Percentiles rank a stretch among this genome's conserved stretches.
These are phyloP conservation scores for Sphenostylis stenocarpa DNA, from an alignment of 306 rosid genomes.

Conservation along the genomic window DNA sequence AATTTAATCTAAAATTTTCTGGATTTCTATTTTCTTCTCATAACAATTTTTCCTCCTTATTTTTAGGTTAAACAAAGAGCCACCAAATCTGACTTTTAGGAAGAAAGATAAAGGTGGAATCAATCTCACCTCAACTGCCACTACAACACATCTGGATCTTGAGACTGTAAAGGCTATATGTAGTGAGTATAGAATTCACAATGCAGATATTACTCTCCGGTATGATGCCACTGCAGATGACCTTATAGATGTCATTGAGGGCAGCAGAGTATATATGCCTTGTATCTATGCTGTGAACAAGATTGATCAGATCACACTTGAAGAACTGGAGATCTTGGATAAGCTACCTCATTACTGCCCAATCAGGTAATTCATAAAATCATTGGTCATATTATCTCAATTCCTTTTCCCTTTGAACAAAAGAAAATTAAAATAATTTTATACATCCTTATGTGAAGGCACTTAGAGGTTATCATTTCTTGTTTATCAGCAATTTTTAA, in stretches of 20 bases:
- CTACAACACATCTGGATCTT: conserved; percentile 89
- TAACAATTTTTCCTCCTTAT: conserved; percentile 12
- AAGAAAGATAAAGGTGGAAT: conserved; percentile 97
- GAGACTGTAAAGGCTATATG: conserved; percentile 96
- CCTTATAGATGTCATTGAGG: conserved; percentile 96
- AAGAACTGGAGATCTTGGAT: conserved; percentile 97
- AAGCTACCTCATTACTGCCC: conserved; percentile 98
- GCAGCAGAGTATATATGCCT: conserved; percentile 89
- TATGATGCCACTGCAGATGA: conserved; percentile 97
- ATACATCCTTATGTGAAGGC: conserved; percentile 6
- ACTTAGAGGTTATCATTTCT: background rate
- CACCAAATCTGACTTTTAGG: conserved; percentile 89
- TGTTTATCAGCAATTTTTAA: background rate
- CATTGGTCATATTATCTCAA: background rate
- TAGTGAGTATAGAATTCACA: conserved; percentile 90
- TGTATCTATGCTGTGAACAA: conserved; percentile 96
- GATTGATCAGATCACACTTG: conserved; percentile 95
- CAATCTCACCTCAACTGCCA: conserved; percentile 85
- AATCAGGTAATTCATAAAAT: conserved; percentile 60
- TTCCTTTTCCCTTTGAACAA: background rate
- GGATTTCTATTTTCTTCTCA: conserved; percentile 9
- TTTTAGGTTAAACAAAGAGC: conserved; percentile 91
- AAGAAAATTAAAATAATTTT: conserved; percentile 9
- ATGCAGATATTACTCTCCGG: conserved; percentile 94
- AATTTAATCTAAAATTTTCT: conserved; percentile 17